Base-by-base conservation (phyloP, 2,329 filamentous ascomycete species). In the Cyphellophora attinorum region DNA sequence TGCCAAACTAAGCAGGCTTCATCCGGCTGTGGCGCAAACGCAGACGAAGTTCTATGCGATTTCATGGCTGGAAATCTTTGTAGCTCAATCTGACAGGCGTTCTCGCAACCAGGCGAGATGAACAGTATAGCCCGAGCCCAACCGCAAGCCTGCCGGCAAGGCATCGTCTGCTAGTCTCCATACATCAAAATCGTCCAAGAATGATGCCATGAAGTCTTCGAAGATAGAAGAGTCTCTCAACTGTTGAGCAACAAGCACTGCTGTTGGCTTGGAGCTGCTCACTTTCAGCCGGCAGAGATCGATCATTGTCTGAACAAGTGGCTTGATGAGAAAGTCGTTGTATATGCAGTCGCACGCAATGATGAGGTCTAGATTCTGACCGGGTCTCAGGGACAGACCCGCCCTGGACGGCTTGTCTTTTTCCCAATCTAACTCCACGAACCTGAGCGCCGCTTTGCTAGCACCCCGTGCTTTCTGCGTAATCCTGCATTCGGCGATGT, bases 341-440 rank as follows among this genome's bases (percentile, higher is more conserved):
- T 93, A 98, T 47, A 98, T 81, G 58, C 88, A 95, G 58, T 98
- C 91, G 53, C 85, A 93, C 3, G 86, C 85, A 21, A 96, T 56
- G 8, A 96, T 65, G 11, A 77, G 60, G 50, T 93, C 81, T 46
- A 91, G 50, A 48, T 52, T 29, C 42, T 51, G 38, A 30, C 62
- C 51, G 5, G 46, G 37, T n/a, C 53, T 55, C 11, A 64, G 38
- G 6, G 47, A 49, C 1, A 38, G 46, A 0, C 57, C 55, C 2
- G 51, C 59, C 8, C 8, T 8, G 21, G 21, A 25, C n/a, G 21
- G 21, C 21, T 8, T 25, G 46, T 74, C 67, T 2, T 56, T 56
- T 54, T 96, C 88, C 91, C 91, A 98, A 59, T 98, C 89, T 1
- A 95, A 65, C 0, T 74, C 53, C 0, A 64, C 61, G 42, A 32